These are phyloP conservation scores for Hyaloscypha variabilis DNA, from an alignment of 495 filamentous ascomycete genomes.

Conservation along the genomic window DNA sequence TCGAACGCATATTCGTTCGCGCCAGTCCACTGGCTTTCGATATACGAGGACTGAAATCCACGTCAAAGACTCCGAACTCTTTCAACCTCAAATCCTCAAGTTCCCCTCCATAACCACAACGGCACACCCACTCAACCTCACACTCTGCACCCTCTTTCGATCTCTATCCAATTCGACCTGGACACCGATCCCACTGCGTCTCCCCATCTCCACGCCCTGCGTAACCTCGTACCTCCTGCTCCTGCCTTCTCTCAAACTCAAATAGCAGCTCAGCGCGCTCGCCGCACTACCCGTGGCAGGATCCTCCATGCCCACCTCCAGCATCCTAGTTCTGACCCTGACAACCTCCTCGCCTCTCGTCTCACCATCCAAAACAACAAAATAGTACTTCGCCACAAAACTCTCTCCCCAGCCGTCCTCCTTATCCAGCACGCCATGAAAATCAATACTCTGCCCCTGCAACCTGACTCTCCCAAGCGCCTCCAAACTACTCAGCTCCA, in stretches of 20 bases:
- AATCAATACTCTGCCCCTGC: not conserved
- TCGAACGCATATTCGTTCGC: too few species aligned
- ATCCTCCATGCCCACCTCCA: constrained; percentile 60
- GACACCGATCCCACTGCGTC: constrained; percentile 58
- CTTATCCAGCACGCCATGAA: constrained; percentile 31
- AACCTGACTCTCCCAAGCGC: constrained; percentile 35
- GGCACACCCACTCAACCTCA: constrained; percentile 58
- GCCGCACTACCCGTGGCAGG: constrained; percentile 72
- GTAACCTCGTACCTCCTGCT: constrained; percentile 51
- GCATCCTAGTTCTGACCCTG: constrained; percentile 50
- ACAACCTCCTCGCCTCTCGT: constrained; percentile 32
- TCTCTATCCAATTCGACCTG: constrained; percentile 33
- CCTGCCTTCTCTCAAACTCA: constrained; percentile 41
- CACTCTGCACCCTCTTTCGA: constrained; percentile 44
- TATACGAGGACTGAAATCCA: too few species aligned
- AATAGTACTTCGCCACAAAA: constrained; percentile 60
- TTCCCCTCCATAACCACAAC: constrained; percentile 60
- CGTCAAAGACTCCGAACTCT: too few species aligned
- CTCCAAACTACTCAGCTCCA: constrained; percentile 51
- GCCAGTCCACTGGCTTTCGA: too few species aligned
- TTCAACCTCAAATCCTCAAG: constrained; percentile 29
- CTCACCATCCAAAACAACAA: constrained; percentile 35
- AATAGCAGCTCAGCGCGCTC: constrained; percentile 56
- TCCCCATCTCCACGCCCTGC: constrained; percentile 82
- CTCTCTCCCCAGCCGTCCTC: constrained; percentile 55